Conservation (phyloP, 2,329 filamentous ascomycete species). For the Botrytis pseudocinerea region DNA sequence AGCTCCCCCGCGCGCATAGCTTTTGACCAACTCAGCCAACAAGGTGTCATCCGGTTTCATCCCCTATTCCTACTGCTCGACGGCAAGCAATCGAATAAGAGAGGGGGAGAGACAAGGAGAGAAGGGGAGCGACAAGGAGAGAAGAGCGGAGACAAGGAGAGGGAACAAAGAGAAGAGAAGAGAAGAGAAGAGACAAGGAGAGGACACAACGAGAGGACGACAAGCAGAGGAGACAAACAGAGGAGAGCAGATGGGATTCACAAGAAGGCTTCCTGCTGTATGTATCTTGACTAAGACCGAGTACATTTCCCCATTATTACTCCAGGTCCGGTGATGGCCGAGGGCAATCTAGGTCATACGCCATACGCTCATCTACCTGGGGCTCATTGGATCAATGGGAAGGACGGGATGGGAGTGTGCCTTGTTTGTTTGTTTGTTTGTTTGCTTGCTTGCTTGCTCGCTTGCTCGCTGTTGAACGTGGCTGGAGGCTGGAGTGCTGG, state of each 20-base stretch:
- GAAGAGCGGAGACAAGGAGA: background rate
- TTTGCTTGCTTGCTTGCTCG: background rate
- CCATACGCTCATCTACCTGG: background rate
- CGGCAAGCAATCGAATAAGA: background rate
- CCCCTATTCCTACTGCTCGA: background rate
- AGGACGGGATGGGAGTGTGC: background rate
- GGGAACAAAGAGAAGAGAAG: too few relatives aligned
- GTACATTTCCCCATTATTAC: background rate
- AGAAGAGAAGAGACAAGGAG: too few relatives aligned
- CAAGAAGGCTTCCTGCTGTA: background rate
- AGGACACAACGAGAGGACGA: background rate
- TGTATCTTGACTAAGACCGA: background rate
- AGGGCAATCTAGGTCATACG: slow-evolving; percentile 4
- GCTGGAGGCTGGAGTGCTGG: background rate
- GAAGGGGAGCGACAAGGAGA: too few relatives aligned
- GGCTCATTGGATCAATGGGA: background rate
- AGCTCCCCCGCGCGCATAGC: background rate
- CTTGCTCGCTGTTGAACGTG: background rate
- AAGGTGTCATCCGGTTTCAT: background rate
- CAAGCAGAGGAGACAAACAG: background rate
- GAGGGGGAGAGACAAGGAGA: background rate
- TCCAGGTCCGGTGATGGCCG: slow-evolving; percentile 7
- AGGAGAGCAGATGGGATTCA: background rate
- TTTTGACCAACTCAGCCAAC: slow-evolving; percentile 11
- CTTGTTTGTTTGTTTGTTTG: slow-evolving; percentile 1